These are phyloP conservation scores for Rhamnella rubrinervis DNA, from an alignment of 331 rosid genomes.

Conservation along the genomic window DNA sequence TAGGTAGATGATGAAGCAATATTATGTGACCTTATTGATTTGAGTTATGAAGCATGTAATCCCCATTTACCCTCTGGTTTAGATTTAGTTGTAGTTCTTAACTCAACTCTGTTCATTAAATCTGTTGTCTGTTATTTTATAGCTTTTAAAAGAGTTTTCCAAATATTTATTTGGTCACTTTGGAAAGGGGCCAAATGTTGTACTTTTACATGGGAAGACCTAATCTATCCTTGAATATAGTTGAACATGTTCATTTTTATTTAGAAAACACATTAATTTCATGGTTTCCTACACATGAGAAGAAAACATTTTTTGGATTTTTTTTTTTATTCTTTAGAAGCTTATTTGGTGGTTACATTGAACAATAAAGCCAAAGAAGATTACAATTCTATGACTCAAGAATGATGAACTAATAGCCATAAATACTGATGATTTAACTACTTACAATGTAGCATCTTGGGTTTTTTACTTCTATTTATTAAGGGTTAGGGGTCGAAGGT, in stretches of 20 bases:
- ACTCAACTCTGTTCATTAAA: constrained; percentile 1
- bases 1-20: background rate
- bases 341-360: background rate
- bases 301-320: constrained; percentile 15
- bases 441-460: no score
- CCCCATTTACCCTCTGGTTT: background rate
- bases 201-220: constrained; percentile 77
- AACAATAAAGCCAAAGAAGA: background rate
- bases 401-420: no score
- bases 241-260: constrained; percentile 59
- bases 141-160: constrained; percentile 75
- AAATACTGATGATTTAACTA: no score
- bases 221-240: constrained; percentile 55
- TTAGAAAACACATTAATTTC: constrained; percentile 1
- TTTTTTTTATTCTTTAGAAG: background rate
- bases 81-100: background rate
- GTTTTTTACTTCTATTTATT: no score
- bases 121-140: constrained; percentile 31
- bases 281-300: background rate
- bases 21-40: background rate
- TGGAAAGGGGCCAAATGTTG: constrained; percentile 79
- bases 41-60: background rate
- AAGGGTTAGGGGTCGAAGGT: no score
- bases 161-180: constrained; percentile 71
- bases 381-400: background rate